These are phyloP conservation scores for Euphorbia celastroides DNA, from an alignment of 441 rosid species.

Conservation along the genomic window DNA sequence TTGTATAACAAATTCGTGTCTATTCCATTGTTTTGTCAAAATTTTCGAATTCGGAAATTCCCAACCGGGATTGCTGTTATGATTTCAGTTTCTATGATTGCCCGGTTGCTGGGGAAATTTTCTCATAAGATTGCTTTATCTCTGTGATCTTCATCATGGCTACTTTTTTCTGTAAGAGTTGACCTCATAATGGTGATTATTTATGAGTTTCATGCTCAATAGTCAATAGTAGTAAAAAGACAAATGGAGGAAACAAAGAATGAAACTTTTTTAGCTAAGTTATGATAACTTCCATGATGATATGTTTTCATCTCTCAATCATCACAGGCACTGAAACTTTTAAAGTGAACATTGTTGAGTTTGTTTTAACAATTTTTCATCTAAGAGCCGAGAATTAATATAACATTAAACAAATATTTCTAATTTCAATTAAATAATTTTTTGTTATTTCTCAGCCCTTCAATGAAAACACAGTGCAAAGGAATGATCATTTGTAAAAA, in stretches of 20 bases:
- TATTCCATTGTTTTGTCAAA: not conserved
- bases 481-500: too few species aligned
- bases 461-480: too few species aligned
- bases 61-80: too few species aligned
- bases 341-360: not conserved
- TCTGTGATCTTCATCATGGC: slow-evolving; percentile 16
- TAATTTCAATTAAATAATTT: too few species aligned
- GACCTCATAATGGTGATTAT: not conserved
- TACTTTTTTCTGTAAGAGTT: slow-evolving; percentile 1
- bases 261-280: not conserved
- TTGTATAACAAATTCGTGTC: too few species aligned
- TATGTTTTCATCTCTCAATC: slow-evolving; percentile 6
- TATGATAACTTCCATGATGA: not conserved
- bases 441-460: too few species aligned
- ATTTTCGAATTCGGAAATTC: too few species aligned
- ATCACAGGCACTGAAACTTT: not conserved
- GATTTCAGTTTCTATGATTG: too few species aligned
- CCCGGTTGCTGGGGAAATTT: too few species aligned
- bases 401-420: too few species aligned
- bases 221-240: not conserved
- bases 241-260: not conserved
- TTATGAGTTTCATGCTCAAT: slow-evolving; percentile 13
- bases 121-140: not conserved
- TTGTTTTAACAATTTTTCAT: not conserved
- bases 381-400: too few species aligned